Base-by-base conservation (phyloP, 1,284 basidiomycete species). In the Cryptococcus neoformans region DNA sequence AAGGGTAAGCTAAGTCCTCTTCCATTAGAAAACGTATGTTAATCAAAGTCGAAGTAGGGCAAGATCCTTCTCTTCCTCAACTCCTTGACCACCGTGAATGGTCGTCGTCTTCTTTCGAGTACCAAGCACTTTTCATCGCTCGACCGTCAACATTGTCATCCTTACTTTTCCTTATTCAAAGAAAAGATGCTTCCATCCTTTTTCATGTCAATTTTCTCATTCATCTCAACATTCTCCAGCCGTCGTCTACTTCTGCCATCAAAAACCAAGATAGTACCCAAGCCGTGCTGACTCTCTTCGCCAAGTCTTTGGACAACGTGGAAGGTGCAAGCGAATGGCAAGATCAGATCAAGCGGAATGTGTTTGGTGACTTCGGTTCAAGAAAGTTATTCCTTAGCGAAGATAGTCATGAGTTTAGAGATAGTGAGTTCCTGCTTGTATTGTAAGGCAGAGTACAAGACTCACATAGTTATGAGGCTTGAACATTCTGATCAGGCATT, bases 121-220 rank as follows among this genome's bases (percentile, higher is more conserved):
- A 40, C 41, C 52, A 44, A 4, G 54, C 53, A n/a, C 40, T 65
- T 40, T 21, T 21, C 21, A 21, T 21, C 21, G 21, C 21, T 17
- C 11, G 10, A 7, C 21, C 12, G 42, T 60, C 16, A 17, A 16
- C 12, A n/a, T 49, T 5, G 47, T 58, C 44, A 44, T 63, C 45
- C 37, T 39, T 34, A 17, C 48, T 1, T 55, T 57, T 1, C 21
- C 21, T 21, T 21, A 21, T 21, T 21, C 21, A 21, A 21, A 21
- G 21, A 21, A 21, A 49, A 9, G 49, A 55, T 4, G 61, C 47
- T 9, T 34, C 57, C 11, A 53, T 56, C 37, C 50, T 57, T 21
- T 46, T 58, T 1, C 62, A 59, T 6, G 57, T 56, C 40, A 59
- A 57, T 12, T 67, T 65, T 57, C 39, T 69, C 16, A 49, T 67